Evolutionary conservation across 495 filamentous ascomycete species (phyloP), one percentile per base, ranked within the genome.

Genomic region (Hypoxylon lienhwacheense): DNA sequence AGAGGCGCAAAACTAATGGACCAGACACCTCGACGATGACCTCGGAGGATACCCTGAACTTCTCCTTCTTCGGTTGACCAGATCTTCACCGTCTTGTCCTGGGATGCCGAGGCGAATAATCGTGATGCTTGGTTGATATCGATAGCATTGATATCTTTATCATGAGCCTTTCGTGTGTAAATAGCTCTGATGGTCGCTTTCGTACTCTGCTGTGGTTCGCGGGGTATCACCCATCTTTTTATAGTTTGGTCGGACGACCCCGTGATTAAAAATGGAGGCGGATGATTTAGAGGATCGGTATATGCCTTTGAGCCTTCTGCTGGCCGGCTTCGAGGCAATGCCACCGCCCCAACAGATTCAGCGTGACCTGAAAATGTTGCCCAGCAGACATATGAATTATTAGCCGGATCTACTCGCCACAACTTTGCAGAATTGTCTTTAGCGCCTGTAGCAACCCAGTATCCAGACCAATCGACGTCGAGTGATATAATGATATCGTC

Each of bases 131-230:
- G 79, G 57, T 86, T 87, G 25, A 91, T 77, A 47, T 93, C 89
- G 12, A 99, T 75, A 3, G 93, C 90, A 59, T 99, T 99, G 73
- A 99, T 99, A 57, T 99, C 93, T 61, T 97, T 99, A 50, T 99
- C 93, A 68, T 99, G 93, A 1, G 93, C 95, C 70, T 96, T 89
- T 25, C 91, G 81, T 4, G 92, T 96, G 59, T 89, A 95, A 11
- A 80, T 61, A 5, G 89, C 84, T 61, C 81, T 78, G 19, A 70
- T 54, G 40, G 73, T 56, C 16, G 75, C 61, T 53, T 79, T 68
- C 29, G 70, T 60, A 12, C 64, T 60, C 48, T 76, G 73, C 35
- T 72, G 68, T 72, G 64, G 20, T 59, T 71, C 34, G 65, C 70
- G 55, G 61, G 71, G 80, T 36, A 89, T 81, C 46, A 91, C 85